A percentile compares a stretch with the other conserved stretches of the same genome.
Conservation (phyloP, 2,329 filamentous ascomycete genomes). For the Biscogniauxia marginata region DNA sequence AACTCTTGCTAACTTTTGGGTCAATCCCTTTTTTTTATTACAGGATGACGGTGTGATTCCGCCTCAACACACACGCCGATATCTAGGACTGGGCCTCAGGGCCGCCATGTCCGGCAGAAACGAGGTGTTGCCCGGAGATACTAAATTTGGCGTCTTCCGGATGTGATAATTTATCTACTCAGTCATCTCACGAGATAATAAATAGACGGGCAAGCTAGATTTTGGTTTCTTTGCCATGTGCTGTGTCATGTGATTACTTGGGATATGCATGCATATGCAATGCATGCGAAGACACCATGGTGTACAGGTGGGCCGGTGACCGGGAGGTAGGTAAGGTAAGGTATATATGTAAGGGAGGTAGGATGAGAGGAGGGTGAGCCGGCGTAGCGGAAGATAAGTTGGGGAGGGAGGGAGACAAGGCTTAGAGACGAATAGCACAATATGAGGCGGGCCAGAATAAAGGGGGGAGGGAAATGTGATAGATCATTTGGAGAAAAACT, state of each 20-base stretch:
- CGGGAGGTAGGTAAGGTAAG: too few species aligned
- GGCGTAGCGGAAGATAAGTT: too few species aligned
- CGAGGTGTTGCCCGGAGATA: constrained; percentile 58
- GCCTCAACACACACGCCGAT: constrained; percentile 70
- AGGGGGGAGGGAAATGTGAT: not conserved
- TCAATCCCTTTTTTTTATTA: not conserved
- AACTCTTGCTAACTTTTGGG: too few species aligned
- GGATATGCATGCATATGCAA: not conserved
- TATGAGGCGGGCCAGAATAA: too few species aligned
- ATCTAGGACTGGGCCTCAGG: constrained; percentile 70
- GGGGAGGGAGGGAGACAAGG: not conserved
- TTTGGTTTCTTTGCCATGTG: not conserved
- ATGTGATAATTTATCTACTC: constrained; percentile 70
- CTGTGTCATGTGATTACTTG: too few species aligned
- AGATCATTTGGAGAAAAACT: not conserved
- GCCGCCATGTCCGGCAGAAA: constrained; percentile 69
- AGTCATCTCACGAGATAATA: too few species aligned
- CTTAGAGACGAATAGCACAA: too few species aligned
- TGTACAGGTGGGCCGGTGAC: too few species aligned
- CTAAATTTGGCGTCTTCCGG: constrained; percentile 77
- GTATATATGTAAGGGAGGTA: too few species aligned
- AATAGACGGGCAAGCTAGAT: too few species aligned
- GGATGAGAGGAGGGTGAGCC: too few species aligned
- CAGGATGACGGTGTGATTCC: constrained; percentile 78
- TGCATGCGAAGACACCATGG: too few species aligned